phyloP scores from a whole-genome alignment of 2,329 filamentous ascomycete species.

The Incumbomyces lentus region DNA sequence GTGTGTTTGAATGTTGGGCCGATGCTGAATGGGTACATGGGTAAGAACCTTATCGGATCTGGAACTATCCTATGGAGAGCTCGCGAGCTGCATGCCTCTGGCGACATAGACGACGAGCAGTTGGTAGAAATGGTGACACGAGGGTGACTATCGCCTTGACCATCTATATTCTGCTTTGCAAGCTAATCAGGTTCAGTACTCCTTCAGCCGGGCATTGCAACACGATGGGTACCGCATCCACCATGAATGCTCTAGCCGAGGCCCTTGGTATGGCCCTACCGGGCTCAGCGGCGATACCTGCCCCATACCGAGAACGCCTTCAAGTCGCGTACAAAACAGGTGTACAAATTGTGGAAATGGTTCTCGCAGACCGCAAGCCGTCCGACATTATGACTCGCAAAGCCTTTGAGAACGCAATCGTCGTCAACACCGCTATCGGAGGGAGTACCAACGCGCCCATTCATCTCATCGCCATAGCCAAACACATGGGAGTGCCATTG shows the following conservation, averaged over 20 bases:
- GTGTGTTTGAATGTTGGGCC: conserved; percentile 44
- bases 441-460: conserved; percentile 49
- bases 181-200: conserved; percentile 23
- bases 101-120: conserved; percentile 35
- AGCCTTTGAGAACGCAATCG: conserved; percentile 48
- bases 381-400: conserved; percentile 46
- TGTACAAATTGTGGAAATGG: conserved; percentile 42
- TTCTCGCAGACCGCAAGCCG: conserved; percentile 38
- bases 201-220: conserved; percentile 42
- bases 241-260: conserved; percentile 44
- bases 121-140: conserved; percentile 38
- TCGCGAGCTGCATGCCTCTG: conserved; percentile 38
- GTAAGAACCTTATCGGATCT: conserved; percentile 31
- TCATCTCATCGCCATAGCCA: conserved; percentile 45
- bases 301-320: conserved; percentile 38
- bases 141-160: conserved; percentile 24
- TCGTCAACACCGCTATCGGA: conserved; percentile 45
- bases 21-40: conserved; percentile 41
- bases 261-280: conserved; percentile 44
- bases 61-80: conserved; percentile 42
- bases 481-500: conserved; percentile 42
- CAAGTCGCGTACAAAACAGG: conserved; percentile 42
- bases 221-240: conserved; percentile 45
- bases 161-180: neutral
- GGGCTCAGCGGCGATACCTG: conserved; percentile 43